Evolutionary conservation across 495 filamentous ascomycete species (phyloP), one percentile per base, ranked within the genome.

Genomic region (Xeromyces bisporus): DNA sequence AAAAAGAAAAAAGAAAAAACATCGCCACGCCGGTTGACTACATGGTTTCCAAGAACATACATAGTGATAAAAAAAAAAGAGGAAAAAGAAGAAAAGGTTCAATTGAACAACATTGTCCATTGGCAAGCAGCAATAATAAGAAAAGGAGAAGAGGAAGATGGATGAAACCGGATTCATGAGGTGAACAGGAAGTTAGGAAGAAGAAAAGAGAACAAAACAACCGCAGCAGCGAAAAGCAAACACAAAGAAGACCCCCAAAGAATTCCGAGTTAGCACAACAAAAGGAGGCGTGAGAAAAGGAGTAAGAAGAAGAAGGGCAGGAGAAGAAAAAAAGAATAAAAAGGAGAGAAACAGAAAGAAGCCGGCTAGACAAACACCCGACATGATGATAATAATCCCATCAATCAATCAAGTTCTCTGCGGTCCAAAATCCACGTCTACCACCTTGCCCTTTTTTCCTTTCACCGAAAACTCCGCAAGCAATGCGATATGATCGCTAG

Each of bases 401-500:
- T n/a, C 56, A 37, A 38, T 43, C 32, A 41, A 30, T 67, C 51
- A 69, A 45, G 58, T 62, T 42, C 60, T 56, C 53, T 68, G 64
- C 38, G 62, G 64, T 34, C 71, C 69, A 56, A 73, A 74, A 47
- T 72, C 67, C 34, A 67, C 62, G 35, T 76, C 75, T 39, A 71
- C 60, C 43, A 63, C 60, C 59, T 86, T 85, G 50, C 73, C 78
- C 48, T 89, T 80, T 61, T 91, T 94, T 15, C 69, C 67, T 58
- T 93, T 94, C 56, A 96, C 75, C 34, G 75, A 67, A 55, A 94
- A 93, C 57, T 96, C 83, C 34, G 81, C 78, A 58, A 84, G 71
- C 42, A 97, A 71, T 53, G 85, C 80, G 43, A 97, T 70, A 56
- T 97, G 89, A 53, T 97, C 89, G 51, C 83, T 89, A 1, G 91